Evolutionary conservation across 1,284 basidiomycete species (phyloP).

Genomic region (Boletus holoroseus): DNA sequence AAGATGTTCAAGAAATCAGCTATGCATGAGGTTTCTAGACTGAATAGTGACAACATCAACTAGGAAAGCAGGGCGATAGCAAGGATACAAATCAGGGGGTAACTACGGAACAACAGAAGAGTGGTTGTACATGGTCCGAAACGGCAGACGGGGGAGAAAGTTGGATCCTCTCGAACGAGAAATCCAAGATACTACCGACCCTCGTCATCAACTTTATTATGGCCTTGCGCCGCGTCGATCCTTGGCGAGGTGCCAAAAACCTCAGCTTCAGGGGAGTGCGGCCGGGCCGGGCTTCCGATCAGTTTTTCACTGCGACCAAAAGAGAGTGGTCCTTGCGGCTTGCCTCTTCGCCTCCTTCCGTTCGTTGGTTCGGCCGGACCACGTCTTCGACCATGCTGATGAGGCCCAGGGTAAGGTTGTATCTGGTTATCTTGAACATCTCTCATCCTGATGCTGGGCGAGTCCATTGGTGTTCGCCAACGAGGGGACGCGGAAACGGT

Average conservation of each 20-base stretch:
- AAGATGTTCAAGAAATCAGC: constrained; percentile 12
- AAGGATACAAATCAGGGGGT: background rate
- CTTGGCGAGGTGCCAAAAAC: background rate
- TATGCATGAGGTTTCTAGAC: constrained; percentile 5
- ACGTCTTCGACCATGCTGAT: constrained; percentile 3
- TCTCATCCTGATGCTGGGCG: constrained; percentile 6
- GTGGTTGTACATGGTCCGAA: background rate
- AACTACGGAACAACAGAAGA: constrained; percentile 1
- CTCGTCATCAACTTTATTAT: background rate
- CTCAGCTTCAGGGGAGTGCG: background rate
- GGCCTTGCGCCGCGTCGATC: background rate
- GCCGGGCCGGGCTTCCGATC: background rate
- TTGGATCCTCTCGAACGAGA: background rate
- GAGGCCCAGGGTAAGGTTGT: background rate
- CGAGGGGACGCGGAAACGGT: background rate
- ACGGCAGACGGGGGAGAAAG: background rate
- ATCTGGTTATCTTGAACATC: background rate
- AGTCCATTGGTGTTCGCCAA: constrained; percentile 10
- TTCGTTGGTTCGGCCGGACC: constrained; percentile 1
- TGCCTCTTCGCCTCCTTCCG: constrained; percentile 5
- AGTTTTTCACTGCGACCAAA: background rate
- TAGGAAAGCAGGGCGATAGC: constrained; percentile 2
- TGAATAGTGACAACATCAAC: background rate
- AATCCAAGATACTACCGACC: background rate
- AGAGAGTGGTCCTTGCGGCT: background rate